Evolutionary conservation across 2,329 filamentous ascomycete genomes (phyloP).

Genomic region (Colletotrichum filicis): DNA sequence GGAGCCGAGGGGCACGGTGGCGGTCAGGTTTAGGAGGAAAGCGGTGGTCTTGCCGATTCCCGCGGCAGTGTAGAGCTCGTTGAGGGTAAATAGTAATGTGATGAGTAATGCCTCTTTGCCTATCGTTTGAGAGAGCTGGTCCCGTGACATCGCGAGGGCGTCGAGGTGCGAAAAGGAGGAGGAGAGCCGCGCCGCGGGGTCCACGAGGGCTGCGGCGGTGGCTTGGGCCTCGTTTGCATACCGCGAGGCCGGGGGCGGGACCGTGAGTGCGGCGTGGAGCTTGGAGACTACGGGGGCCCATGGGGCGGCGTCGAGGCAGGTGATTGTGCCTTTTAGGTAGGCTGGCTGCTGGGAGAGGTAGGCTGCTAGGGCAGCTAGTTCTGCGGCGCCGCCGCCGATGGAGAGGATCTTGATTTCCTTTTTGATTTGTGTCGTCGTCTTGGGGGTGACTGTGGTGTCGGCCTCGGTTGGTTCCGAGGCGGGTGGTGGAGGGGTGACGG

Average conservation of each 20-base stretch:
- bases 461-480: neutral
- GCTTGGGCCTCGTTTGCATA: slow-evolving; percentile 61
- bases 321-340: slow-evolving; percentile 54
- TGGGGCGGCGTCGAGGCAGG: slow-evolving; percentile 83
- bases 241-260: slow-evolving; percentile 59
- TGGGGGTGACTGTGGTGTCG: neutral
- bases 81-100: slow-evolving; percentile 93
- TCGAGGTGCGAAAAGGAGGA: slow-evolving; percentile 60
- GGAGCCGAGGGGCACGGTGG: slow-evolving; percentile 65
- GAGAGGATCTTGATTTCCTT: slow-evolving; percentile 53
- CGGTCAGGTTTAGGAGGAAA: slow-evolving; percentile 78
- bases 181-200: slow-evolving; percentile 46
- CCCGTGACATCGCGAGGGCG: slow-evolving; percentile 54
- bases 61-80: slow-evolving; percentile 88
- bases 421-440: neutral
- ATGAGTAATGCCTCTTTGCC: slow-evolving; percentile 63
- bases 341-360: slow-evolving; percentile 46
- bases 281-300: slow-evolving; percentile 74
- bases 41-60: slow-evolving; percentile 78
- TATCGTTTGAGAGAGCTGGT: slow-evolving; percentile 46
- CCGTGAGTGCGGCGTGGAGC: slow-evolving; percentile 67
- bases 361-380: slow-evolving; percentile 66
- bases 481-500: neutral
- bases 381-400: slow-evolving; percentile 69
- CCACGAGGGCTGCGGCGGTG: slow-evolving; percentile 57